phyloP scores from a whole-genome alignment of 2,329 filamentous ascomycete species.

The Amesomyces nigricolor region DNA sequence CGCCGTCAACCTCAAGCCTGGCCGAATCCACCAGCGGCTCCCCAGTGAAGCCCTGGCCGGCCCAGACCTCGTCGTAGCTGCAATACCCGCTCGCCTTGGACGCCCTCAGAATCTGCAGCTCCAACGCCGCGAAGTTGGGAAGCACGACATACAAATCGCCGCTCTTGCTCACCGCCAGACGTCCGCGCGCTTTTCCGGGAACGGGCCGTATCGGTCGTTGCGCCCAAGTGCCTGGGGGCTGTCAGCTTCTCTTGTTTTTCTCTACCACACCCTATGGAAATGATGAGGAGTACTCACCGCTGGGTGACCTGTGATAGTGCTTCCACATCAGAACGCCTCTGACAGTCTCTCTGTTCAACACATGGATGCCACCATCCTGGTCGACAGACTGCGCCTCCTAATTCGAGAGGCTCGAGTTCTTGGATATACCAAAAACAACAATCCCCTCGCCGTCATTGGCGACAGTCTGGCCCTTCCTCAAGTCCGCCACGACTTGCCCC shows the following conservation, averaged over 20 bases:
- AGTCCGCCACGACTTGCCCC: constrained; percentile 33
- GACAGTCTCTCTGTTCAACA: constrained; percentile 41
- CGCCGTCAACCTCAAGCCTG: constrained; percentile 33
- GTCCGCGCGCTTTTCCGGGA: constrained; percentile 32
- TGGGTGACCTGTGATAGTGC: constrained; percentile 35
- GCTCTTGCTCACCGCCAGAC: constrained; percentile 31
- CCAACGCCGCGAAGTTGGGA: constrained; percentile 29
- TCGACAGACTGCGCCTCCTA: constrained; percentile 47
- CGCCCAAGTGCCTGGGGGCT: constrained; percentile 31
- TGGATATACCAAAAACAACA: constrained; percentile 40
- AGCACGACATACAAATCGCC: constrained; percentile 36
- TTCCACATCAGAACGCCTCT: constrained; percentile 31
- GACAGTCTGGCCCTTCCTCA: constrained; percentile 35
- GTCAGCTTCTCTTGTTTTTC: not conserved
- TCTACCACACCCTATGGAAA: not conserved
- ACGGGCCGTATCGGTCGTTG: constrained; percentile 30
- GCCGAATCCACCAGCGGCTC: constrained; percentile 37
- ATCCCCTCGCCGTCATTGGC: constrained; percentile 38
- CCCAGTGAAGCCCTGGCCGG: constrained; percentile 31
- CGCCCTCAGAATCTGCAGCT: constrained; percentile 32
- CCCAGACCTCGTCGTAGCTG: constrained; percentile 35
- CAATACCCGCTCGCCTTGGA: constrained; percentile 28
- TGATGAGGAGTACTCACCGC: constrained; percentile 25
- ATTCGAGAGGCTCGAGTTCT: constrained; percentile 43
- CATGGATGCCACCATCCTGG: constrained; percentile 40